Evolutionary conservation across 2,329 filamentous ascomycete species (phyloP).

Genomic region (Penicillium sp.): DNA sequence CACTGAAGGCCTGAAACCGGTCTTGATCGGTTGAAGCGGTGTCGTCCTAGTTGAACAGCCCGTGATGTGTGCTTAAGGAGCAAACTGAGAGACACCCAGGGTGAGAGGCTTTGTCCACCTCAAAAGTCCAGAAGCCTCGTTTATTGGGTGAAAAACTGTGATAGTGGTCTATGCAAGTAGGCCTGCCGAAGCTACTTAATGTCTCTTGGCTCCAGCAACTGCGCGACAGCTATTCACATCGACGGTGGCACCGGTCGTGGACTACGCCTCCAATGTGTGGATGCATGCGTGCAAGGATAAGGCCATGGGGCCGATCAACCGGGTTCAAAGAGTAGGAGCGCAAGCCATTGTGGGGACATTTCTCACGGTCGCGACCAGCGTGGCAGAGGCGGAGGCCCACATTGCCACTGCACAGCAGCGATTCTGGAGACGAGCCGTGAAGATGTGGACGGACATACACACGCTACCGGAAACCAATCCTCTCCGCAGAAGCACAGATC

Average conservation of each 20-base stretch:
- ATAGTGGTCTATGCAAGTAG: slow-evolving; percentile 10
- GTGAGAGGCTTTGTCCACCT: slow-evolving; percentile 4
- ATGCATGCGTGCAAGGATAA: no score
- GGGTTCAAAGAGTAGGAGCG: slow-evolving; percentile 26
- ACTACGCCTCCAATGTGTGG: slow-evolving; percentile 25
- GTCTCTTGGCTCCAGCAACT: slow-evolving; percentile 9
- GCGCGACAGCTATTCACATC: slow-evolving; percentile 22
- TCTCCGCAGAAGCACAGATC: slow-evolving; percentile 15
- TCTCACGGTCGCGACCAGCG: slow-evolving; percentile 23
- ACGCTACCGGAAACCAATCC: slow-evolving; percentile 17
- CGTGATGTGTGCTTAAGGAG: background rate
- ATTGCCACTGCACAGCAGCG: slow-evolving; percentile 18
- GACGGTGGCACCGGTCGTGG: slow-evolving; percentile 28
- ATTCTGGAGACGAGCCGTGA: slow-evolving; percentile 22
- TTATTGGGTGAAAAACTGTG: slow-evolving; percentile 3
- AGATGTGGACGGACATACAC: slow-evolving; percentile 19
- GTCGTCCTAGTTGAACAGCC: background rate
- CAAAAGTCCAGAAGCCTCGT: slow-evolving; percentile 1
- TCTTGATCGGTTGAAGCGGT: background rate
- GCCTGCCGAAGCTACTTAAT: background rate
- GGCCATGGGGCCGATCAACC: slow-evolving; percentile 22
- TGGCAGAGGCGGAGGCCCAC: slow-evolving; percentile 26
- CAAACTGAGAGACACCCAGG: background rate
- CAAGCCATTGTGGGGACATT: slow-evolving; percentile 27
- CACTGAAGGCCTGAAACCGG: background rate